Evolutionary conservation across 2,329 filamentous ascomycete species (phyloP).

Genomic region (Epichloe sylvatica): DNA sequence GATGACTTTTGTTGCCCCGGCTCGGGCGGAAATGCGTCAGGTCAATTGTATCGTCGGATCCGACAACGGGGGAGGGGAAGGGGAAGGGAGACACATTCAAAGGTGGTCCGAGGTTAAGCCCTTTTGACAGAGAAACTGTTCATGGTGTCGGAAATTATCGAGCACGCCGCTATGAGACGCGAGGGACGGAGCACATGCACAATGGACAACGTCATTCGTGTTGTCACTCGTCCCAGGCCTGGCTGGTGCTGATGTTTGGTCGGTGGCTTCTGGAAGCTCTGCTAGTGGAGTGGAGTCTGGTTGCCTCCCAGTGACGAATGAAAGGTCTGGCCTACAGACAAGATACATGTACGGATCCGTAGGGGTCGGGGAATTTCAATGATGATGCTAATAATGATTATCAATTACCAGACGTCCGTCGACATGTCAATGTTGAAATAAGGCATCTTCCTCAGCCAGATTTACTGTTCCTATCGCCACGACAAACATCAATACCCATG

Average conservation of each 20-base stretch:
- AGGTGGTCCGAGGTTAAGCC: neutral
- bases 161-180: neutral
- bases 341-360: too few relatives aligned
- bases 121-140: neutral
- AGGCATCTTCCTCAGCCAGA: too few relatives aligned
- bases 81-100: too few relatives aligned
- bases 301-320: neutral
- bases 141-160: neutral
- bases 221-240: too few relatives aligned
- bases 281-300: neutral
- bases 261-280: neutral
- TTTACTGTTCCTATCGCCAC: too few relatives aligned
- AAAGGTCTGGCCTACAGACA: neutral
- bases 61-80: neutral
- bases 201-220: constrained; percentile 1
- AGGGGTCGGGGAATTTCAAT: too few relatives aligned
- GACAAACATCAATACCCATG: too few relatives aligned
- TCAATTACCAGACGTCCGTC: too few relatives aligned
- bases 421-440: too few relatives aligned
- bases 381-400: too few relatives aligned
- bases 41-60: neutral
- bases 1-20: constrained; percentile 1
- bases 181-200: neutral
- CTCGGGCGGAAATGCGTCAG: neutral
- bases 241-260: too few relatives aligned